Evolutionary conservation across 2,329 filamentous ascomycete genomes (phyloP).

Genomic region (Cordyceps cateniannulata): DNA sequence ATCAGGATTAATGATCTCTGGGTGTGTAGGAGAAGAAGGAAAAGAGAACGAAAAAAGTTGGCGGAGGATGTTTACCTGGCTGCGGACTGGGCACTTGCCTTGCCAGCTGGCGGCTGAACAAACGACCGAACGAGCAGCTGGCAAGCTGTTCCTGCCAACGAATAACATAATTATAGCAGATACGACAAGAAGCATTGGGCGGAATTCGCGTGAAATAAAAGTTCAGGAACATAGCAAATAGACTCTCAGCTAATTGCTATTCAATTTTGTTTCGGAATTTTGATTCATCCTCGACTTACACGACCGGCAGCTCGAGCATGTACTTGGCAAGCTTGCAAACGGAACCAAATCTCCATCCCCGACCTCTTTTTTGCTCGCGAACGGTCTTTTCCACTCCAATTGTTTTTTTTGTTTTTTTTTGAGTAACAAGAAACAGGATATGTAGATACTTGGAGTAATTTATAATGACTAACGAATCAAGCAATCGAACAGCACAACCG

Average conservation of each 20-base stretch:
- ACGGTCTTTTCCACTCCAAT: too few relatives aligned
- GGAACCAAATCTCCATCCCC: background rate
- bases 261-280: background rate
- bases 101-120: conserved; percentile 11
- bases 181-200: too few relatives aligned
- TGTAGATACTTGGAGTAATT: too few relatives aligned
- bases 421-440: too few relatives aligned
- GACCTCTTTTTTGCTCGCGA: background rate
- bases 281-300: background rate
- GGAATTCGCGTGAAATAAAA: too few relatives aligned
- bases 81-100: background rate
- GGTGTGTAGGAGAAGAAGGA: conserved; percentile 7
- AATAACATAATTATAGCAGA: background rate
- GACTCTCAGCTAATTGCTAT: background rate
- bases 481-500: too few relatives aligned
- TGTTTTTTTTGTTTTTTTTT: too few relatives aligned
- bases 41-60: background rate
- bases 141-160: conserved; percentile 9
- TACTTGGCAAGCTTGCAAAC: background rate
- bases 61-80: background rate
- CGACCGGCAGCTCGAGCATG: too few relatives aligned
- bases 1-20: conserved; percentile 9
- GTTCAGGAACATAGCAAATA: background rate
- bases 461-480: too few relatives aligned
- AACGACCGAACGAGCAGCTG: conserved; percentile 1